phyloP scores from a whole-genome alignment of 148 eudicot species.

The Rhododendron molle region DNA sequence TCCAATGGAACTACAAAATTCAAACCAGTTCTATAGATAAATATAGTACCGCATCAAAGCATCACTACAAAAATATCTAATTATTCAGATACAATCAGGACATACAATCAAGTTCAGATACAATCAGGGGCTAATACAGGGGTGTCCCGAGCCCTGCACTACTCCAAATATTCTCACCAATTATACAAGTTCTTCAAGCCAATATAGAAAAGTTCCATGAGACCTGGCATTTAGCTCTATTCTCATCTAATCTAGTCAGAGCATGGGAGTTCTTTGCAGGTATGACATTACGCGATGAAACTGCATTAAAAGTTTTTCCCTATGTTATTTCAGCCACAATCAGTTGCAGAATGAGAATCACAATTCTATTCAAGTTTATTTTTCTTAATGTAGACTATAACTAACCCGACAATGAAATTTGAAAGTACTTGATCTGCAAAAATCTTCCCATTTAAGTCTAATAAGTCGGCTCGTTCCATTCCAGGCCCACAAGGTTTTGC shows the following conservation, averaged over 20 bases:
- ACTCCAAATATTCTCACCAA: too few relatives aligned
- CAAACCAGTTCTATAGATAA: too few relatives aligned
- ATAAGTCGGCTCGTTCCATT: slow-evolving; percentile 85
- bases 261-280: slow-evolving; percentile 98
- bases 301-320: slow-evolving; percentile 97
- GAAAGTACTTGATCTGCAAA: slow-evolving; percentile 75
- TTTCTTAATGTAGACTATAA: not conserved
- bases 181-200: too few relatives aligned
- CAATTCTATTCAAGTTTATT: not conserved
- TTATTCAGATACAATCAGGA: too few relatives aligned
- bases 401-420: not conserved
- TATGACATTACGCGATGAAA: slow-evolving; percentile 81
- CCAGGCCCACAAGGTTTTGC: slow-evolving; percentile 99
- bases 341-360: not conserved
- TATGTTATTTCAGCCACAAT: slow-evolving; percentile 21
- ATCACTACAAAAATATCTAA: too few relatives aligned
- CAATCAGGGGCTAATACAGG: too few relatives aligned
- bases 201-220: too few relatives aligned
- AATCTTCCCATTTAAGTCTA: slow-evolving; percentile 89
- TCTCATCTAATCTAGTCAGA: not conserved
- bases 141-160: too few relatives aligned
- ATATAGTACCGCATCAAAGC: too few relatives aligned
- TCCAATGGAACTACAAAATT: too few relatives aligned
- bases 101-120: too few relatives aligned
- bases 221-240: too few relatives aligned